These are phyloP conservation scores for Psilocybe subaeruginosa DNA, from an alignment of 768 basidiomycete species.

Conservation along the genomic window DNA sequence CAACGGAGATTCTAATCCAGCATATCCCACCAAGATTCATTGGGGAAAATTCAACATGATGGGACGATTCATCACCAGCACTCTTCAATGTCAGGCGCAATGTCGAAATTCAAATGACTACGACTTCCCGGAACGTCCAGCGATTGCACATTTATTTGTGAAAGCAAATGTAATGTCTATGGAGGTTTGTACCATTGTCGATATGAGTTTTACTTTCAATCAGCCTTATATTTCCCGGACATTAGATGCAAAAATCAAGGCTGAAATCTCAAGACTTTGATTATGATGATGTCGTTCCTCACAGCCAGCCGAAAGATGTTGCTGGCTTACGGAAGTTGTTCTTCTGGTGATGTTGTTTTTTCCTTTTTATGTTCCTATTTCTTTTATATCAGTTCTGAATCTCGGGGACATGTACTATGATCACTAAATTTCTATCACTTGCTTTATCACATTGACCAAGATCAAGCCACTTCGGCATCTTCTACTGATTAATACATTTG, in stretches of 20 bases:
- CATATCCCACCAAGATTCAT: constrained; percentile 76
- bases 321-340: constrained; percentile 55
- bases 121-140: constrained; percentile 57
- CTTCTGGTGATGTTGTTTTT: constrained; percentile 36
- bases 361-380: constrained; percentile 1
- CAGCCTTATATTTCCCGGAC: constrained; percentile 6
- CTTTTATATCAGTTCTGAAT: constrained; percentile 16
- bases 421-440: background rate
- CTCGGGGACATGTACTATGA: constrained; percentile 5
- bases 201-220: background rate
- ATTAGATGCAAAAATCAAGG: constrained; percentile 68
- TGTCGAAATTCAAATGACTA: constrained; percentile 66
- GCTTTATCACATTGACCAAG: background rate
- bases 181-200: constrained; percentile 49
- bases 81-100: constrained; percentile 77
- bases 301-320: constrained; percentile 39
- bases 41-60: constrained; percentile 98
- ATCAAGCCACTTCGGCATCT: background rate
- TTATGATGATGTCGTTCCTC: constrained; percentile 41
- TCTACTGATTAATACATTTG: background rate
- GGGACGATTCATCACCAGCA: constrained; percentile 80
- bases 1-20: constrained; percentile 71
- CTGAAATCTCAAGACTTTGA: constrained; percentile 55
- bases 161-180: constrained; percentile 66
- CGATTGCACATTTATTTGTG: constrained; percentile 58